Base-by-base conservation (phyloP, 129 eudicot species). In the Flaveria trinervia region DNA sequence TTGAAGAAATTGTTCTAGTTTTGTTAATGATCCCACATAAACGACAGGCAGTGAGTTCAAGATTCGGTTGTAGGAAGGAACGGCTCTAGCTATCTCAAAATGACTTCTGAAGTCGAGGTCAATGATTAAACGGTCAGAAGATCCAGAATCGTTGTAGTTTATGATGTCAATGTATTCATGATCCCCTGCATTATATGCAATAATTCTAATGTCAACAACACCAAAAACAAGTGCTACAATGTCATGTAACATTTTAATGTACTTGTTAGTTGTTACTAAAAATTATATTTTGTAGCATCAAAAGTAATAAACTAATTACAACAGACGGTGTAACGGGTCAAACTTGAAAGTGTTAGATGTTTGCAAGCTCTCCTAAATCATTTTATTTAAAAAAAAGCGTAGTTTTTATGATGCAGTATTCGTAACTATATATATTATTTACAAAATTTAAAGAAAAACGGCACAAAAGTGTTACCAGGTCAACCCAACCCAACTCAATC, bases 61-160 rank as follows among this genome's bases (percentile, higher is more conserved):
- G 28, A 92, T 83, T 36, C 83, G 65, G 41, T 85, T 86, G 28
- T 92, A 92, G 28, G 96, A 88, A 16, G 89, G 89, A 49, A 92
- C 94, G 18, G 98, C 93, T 86, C 98, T 84, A 13, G 98, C 98
- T 77, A 92, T 92, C 85, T 92, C 98, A 74, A 92, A 92, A 77
- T 92, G 98, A 79, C 96, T 92, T 5, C 93, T 82, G 70, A 92
- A 92, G 85, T 92, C 96, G 7, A 92, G 80, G 78, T 92, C 98
- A 15, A 92, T 85, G 61, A 92, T 86, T 71, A 88, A 39, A 26
- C 92, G 93, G 26, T 92, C 97, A 41, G 81, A 44, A 55, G 57
- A 75, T 54, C 89, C 88, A 17, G 46, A 60, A 68, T 70, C 84
- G 14, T 68, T 83, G 81, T 85, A 70, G 79, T 77, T 84, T 51